Base-by-base conservation (phyloP, 2,329 filamentous ascomycete species). In the Hypoxylon sp. region DNA sequence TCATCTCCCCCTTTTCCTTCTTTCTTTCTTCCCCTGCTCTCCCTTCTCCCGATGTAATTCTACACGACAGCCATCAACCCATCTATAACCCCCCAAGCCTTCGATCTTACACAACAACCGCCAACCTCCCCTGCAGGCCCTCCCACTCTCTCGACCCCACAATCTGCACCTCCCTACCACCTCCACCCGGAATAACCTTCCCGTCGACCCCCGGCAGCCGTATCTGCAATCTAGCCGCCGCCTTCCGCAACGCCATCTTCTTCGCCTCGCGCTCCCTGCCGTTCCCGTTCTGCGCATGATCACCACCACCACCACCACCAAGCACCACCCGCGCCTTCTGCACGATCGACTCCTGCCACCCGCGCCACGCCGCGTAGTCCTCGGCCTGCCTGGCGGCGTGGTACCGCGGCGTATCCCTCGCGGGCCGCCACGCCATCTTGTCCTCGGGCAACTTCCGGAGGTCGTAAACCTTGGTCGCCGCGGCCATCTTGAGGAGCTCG, bases 371-470 rank as follows among this genome's bases (percentile, higher is more conserved):
- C 22, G 84, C 87, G 71, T 86, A 90, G 66, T 91, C 85, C 76
- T 92, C 89, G 59, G 81, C 83, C 74, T 89, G 85, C 74, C 81
- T 84, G 17, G 88, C 88, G 8, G 88, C 87, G 63, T 89, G 86
- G 77, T 88, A 92, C 73, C 87, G 84, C 3, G 89, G 86, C 47
- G 87, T 91, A 39, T 81, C 81, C 72, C 80, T 86, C 20, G 86
- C 85, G 20, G 89, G 89, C 66, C 86, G 83, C 90, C 90, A 92
- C 8, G 84, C 84, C 41, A 89, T 80, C 73, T 83, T 86, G 72
- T 91, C 86, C 72, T 83, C 78, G 1, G 87, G 85, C 67, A 89
- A 74, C 26, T 75, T 73, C 6, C 75, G 78, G n/a, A 92, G 79
- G 70, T 91, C 85, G 69, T 86, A 90, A 8, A 90, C 74, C 64